Base-by-base conservation (phyloP, 2,329 filamentous ascomycete genomes). In the Teratosphaeria pseudoeucalypti region DNA sequence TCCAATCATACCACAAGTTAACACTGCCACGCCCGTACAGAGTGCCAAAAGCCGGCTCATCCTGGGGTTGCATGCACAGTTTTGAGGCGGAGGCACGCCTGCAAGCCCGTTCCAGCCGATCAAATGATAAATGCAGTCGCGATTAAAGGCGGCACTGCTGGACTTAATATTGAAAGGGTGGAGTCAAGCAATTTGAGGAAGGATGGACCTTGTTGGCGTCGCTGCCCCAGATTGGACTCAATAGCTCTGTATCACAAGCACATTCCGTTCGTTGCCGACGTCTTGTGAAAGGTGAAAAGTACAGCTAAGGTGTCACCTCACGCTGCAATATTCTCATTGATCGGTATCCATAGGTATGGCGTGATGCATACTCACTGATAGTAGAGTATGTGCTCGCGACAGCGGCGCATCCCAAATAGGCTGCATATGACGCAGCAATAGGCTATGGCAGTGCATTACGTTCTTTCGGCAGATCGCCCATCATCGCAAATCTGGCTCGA, bases 401-500 rank as follows among this genome's bases (percentile, higher is more conserved):
- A 32, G 29, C 29, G 29, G 29, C 29, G 4, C 29, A 32, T 32
- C 7, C 23, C 29, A 43, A 6, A 43, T n/a, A 43, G n/a, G 19
- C 43, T 49, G 16, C 37, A 49, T 19, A 16, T 49, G 43, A 49
- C 43, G 9, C 9, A 19, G 6, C 9, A 10, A 19, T 23, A n/a
- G 19, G 43, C 43, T n/a, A n/a, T 23, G n/a, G 43, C 19, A 19
- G 10, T 19, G 16, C 19, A 49, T 19, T 11, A n/a, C 43, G 9
- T 19, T 19, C 23, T 10, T 10, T 6, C 43, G 2, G 43, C 16
- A 23, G 16, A 19, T 19, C 43, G n/a, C 43, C 19, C 4, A 12
- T 72, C 65, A 74, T 60, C 72, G 64, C 55, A 74, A 56, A 55
- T 74, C 72, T 1, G 71, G 71, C 57, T 73, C 71, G 65, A 68